Percentiles rank a stretch among this genome's conserved stretches.
Conservation (phyloP, 2,329 filamentous ascomycete species). For the Cladobotryum protrusum region DNA sequence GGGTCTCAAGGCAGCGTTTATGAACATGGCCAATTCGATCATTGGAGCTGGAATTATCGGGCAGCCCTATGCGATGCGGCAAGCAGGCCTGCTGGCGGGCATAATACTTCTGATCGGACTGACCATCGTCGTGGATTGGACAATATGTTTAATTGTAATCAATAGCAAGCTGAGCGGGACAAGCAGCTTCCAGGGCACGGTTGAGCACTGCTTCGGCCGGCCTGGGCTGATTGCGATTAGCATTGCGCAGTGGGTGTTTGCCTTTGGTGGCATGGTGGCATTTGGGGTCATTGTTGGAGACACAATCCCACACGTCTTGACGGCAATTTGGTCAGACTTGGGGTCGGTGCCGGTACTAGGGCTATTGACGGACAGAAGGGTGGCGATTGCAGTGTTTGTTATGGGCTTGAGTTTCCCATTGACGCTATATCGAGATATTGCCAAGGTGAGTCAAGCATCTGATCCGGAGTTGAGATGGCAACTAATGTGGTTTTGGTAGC, state of each 20-base stretch:
- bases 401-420: slow-evolving; percentile 83
- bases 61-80: slow-evolving; percentile 92
- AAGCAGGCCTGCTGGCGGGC: slow-evolving; percentile 81
- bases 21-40: slow-evolving; percentile 99
- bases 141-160: slow-evolving; percentile 91
- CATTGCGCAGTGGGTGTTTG: slow-evolving; percentile 94
- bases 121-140: slow-evolving; percentile 91
- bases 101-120: slow-evolving; percentile 70
- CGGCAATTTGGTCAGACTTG: slow-evolving; percentile 73
- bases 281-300: slow-evolving; percentile 98
- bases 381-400: slow-evolving; percentile 82
- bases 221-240: slow-evolving; percentile 81
- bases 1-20: slow-evolving; percentile 80
- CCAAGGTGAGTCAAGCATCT: slow-evolving; percentile 59
- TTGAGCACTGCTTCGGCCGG: slow-evolving; percentile 90
- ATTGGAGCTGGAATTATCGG: slow-evolving; percentile 73
- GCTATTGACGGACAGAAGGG: slow-evolving; percentile 72
- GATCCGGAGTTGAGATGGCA: background rate
- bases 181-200: slow-evolving; percentile 90
- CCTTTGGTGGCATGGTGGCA: slow-evolving; percentile 97
- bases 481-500: slow-evolving; percentile 39
- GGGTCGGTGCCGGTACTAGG: slow-evolving; percentile 68
- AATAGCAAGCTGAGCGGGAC: slow-evolving; percentile 95
- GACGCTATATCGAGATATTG: slow-evolving; percentile 91
- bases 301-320: slow-evolving; percentile 85